Evolutionary conservation across 129 eudicot genomes (phyloP).

Genomic region (Flaveria robusta): DNA sequence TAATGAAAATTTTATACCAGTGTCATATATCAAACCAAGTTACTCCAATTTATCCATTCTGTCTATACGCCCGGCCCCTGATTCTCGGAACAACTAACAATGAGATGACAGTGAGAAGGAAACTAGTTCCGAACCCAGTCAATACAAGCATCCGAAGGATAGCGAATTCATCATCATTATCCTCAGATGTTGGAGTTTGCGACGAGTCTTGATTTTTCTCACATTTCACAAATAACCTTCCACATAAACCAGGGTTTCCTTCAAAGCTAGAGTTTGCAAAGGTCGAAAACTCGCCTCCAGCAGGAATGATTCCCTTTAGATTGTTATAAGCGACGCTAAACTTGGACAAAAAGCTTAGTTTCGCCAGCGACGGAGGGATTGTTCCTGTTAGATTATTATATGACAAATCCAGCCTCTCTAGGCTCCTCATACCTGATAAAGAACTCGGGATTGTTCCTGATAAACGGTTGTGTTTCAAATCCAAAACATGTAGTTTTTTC

Average conservation of each 20-base stretch:
- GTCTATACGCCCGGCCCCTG: neutral
- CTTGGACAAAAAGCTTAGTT: constrained; percentile 36
- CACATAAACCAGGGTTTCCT: constrained; percentile 1
- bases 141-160: constrained; percentile 38
- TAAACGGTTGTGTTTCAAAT: constrained; percentile 47
- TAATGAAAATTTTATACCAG: no score
- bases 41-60: neutral
- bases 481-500: constrained; percentile 41
- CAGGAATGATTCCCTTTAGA: constrained; percentile 47
- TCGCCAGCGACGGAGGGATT: constrained; percentile 48
- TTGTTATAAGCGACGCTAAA: constrained; percentile 17
- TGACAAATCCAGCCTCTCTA: constrained; percentile 59
- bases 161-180: neutral
- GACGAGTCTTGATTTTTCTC: neutral
- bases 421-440: constrained; percentile 49
- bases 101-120: constrained; percentile 36
- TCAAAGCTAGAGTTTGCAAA: constrained; percentile 7
- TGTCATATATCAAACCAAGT: neutral
- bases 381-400: constrained; percentile 44
- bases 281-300: constrained; percentile 32
- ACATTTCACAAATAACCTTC: neutral
- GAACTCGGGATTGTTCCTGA: constrained; percentile 50
- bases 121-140: constrained; percentile 44
- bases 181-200: constrained; percentile 32
- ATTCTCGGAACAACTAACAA: constrained; percentile 34